Conservation (phyloP, 352 stramenopile genomes). For the Pythium vanterpoolii region DNA sequence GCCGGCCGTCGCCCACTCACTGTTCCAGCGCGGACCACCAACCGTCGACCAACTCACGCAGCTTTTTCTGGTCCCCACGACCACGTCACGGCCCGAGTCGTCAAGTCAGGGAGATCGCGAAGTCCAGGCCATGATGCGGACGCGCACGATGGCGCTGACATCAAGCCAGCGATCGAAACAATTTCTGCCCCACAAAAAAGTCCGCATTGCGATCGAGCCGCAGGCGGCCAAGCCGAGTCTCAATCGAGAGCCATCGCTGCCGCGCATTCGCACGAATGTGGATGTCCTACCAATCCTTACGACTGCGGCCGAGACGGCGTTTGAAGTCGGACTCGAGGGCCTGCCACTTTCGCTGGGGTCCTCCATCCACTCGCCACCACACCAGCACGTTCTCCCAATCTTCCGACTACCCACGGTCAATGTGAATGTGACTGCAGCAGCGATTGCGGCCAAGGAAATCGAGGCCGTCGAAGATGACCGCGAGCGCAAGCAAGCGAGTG, state of each 20-base stretch:
- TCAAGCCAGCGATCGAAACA: constrained; percentile 42
- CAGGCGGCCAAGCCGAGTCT: neutral
- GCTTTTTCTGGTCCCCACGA: constrained; percentile 29
- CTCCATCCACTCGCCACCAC: constrained; percentile 14
- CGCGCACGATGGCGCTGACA: constrained; percentile 39
- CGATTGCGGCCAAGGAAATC: constrained; percentile 38
- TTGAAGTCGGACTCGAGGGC: constrained; percentile 56
- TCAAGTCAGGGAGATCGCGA: constrained; percentile 15
- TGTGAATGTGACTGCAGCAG: constrained; percentile 32
- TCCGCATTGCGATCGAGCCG: constrained; percentile 1
- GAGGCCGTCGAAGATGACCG: constrained; percentile 45
- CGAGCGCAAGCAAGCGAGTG: constrained; percentile 57
- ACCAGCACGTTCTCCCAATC: constrained; percentile 58
- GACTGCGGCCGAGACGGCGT: constrained; percentile 61
- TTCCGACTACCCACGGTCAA: constrained; percentile 69
- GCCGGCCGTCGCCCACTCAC: constrained; percentile 22
- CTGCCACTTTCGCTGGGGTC: neutral
- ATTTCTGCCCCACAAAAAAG: constrained; percentile 47
- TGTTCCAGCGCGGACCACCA: constrained; percentile 25
- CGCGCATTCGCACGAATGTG: constrained; percentile 32
- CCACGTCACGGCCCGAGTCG: constrained; percentile 7
- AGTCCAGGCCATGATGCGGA: constrained; percentile 40
- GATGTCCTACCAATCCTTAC: constrained; percentile 77
- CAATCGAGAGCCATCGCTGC: constrained; percentile 15
- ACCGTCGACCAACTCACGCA: constrained; percentile 41